Evolutionary conservation across 257 asterid species (phyloP).

Genomic region (Petunia secreta): DNA sequence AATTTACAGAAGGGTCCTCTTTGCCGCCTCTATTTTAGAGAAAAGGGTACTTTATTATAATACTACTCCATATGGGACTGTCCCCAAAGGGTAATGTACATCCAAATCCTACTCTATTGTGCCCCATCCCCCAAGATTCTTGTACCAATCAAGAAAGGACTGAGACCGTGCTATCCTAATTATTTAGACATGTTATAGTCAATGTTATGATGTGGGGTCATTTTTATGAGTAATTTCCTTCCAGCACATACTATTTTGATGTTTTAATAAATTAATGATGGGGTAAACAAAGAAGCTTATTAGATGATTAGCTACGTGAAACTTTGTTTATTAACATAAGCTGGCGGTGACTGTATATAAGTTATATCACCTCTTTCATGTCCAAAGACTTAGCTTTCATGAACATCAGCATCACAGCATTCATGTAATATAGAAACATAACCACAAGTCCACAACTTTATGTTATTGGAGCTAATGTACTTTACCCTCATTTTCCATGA

Average conservation of each 20-base stretch:
- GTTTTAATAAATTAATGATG: not conserved
- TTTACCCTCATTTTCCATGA: too few species aligned
- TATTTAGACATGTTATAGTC: not conserved
- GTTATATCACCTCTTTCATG: too few species aligned
- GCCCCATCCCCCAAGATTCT: slow-evolving; percentile 18
- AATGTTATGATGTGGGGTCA: not conserved
- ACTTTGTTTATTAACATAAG: too few species aligned
- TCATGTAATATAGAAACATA: too few species aligned
- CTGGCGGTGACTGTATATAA: too few species aligned
- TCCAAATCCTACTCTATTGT: slow-evolving; percentile 1
- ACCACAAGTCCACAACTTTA: too few species aligned
- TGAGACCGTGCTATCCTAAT: not conserved
- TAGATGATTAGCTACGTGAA: too few species aligned
- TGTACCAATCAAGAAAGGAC: slow-evolving; percentile 8
- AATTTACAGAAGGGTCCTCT: slow-evolving; percentile 5
- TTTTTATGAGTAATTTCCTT: not conserved
- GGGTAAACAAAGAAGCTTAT: not conserved
- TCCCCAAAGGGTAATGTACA: not conserved
- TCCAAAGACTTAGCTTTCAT: too few species aligned
- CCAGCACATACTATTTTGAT: not conserved
- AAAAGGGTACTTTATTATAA: not conserved
- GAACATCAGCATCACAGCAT: too few species aligned
- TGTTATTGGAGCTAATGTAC: too few species aligned
- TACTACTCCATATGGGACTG: not conserved
- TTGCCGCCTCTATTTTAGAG: not conserved